phyloP scores from a whole-genome alignment of 164 flowering plant genomes.

The Tetrastigma voinierianum region DNA sequence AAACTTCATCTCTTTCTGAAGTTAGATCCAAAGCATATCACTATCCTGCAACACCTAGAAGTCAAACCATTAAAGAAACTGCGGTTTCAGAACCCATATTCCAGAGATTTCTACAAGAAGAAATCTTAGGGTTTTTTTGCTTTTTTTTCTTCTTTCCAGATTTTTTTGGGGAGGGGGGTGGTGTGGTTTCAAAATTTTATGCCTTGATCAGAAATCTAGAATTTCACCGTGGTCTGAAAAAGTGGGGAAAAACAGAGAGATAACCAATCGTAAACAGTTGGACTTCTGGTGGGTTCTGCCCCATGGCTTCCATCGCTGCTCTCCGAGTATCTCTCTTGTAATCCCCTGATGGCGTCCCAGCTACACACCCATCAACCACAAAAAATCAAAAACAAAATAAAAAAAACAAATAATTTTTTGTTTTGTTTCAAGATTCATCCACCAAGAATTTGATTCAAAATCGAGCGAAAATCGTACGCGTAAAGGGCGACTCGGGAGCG shows the following conservation, averaged over 20 bases:
- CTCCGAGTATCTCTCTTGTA: conserved; percentile 45
- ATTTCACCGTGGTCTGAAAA: no score
- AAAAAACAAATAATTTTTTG: background rate
- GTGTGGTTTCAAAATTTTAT: no score
- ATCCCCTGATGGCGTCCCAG: conserved; percentile 43
- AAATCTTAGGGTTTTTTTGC: background rate
- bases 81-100: background rate
- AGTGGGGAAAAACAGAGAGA: conserved; percentile 4
- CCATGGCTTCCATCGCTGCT: conserved; percentile 28
- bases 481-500: conserved; percentile 50
- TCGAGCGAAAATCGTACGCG: conserved; percentile 38
- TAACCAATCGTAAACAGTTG: conserved; percentile 67
- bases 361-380: conserved; percentile 22
- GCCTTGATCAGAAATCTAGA: no score
- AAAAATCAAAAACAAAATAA: background rate
- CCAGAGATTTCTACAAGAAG: background rate
- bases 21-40: conserved; percentile 79
- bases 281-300: conserved; percentile 49
- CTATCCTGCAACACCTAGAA: conserved; percentile 43
- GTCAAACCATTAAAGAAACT: background rate
- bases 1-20: conserved; percentile 26
- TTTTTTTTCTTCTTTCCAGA: no score
- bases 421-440: background rate
- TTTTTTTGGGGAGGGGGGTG: no score
- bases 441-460: background rate